These are phyloP conservation scores for Aureobasidium namibiae DNA, from an alignment of 2,329 filamentous ascomycete species.

Conservation along the genomic window DNA sequence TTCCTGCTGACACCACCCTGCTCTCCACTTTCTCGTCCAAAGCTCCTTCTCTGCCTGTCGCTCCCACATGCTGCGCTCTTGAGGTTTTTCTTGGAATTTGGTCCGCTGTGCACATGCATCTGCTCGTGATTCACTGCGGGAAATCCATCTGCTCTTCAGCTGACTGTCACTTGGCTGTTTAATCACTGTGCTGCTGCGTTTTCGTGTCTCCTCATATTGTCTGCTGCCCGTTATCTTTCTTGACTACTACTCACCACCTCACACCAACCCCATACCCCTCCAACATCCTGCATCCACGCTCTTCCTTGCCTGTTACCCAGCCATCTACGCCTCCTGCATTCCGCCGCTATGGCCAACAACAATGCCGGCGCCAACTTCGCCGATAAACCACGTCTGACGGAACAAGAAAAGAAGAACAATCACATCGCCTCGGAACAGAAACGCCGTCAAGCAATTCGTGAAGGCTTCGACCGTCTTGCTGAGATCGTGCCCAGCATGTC, in stretches of 20 bases:
- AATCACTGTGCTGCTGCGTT: neutral
- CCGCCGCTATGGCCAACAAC: neutral
- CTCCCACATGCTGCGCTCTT: neutral
- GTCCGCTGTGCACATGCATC: too few species aligned
- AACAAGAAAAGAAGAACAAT: constrained; percentile 65
- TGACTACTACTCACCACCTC: neutral
- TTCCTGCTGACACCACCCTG: constrained; percentile 3
- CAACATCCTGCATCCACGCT: neutral
- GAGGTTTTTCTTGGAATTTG: too few species aligned
- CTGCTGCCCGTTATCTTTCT: neutral
- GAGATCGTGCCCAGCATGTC: constrained; percentile 72
- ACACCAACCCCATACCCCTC: neutral
- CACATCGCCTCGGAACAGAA: constrained; percentile 63
- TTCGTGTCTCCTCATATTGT: neutral
- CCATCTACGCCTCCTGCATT: neutral
- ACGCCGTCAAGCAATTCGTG: constrained; percentile 65
- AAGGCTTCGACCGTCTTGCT: constrained; percentile 74
- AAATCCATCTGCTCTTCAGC: neutral
- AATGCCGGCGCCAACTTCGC: constrained; percentile 15
- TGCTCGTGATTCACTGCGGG: neutral
- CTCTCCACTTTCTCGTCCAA: neutral
- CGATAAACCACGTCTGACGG: constrained; percentile 58
- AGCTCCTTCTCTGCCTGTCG: neutral
- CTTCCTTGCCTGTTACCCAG: neutral
- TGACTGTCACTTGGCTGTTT: neutral